A percentile compares a stretch with the other conserved stretches of the same genome.
Conservation (phyloP, 805 yeast species). For the Candida morakotiae region DNA sequence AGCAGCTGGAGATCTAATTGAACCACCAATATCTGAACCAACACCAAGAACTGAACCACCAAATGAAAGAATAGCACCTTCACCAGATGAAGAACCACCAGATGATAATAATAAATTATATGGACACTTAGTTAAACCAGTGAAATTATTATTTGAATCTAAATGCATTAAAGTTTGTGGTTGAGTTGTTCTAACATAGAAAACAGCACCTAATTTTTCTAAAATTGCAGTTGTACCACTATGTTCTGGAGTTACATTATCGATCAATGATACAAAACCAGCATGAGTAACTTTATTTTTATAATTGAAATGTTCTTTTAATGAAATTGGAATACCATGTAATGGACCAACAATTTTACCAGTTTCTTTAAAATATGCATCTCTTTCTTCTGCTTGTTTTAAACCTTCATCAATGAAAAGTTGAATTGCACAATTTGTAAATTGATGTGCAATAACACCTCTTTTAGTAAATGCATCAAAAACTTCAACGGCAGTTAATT, state of each 20-base stretch:
- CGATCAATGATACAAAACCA: conserved; percentile 33
- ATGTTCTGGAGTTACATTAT: conserved; percentile 25
- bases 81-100: conserved; percentile 45
- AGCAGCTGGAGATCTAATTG: conserved; percentile 42
- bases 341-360: conserved; percentile 59
- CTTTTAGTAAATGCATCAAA: conserved; percentile 41
- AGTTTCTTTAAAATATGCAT: conserved; percentile 41
- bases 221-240: conserved; percentile 30
- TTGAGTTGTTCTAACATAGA: conserved; percentile 42
- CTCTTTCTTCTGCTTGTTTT: conserved; percentile 51
- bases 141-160: conserved; percentile 37
- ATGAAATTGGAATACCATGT: conserved; percentile 64
- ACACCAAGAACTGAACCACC: conserved; percentile 39
- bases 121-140: conserved; percentile 34
- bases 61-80: conserved; percentile 39
- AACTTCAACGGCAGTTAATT: conserved; percentile 32
- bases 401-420: conserved; percentile 57
- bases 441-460: conserved; percentile 41
- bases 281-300: conserved; percentile 34
- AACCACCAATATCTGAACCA: conserved; percentile 43
- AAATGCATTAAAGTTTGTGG: conserved; percentile 46
- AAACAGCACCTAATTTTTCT: conserved; percentile 40
- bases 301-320: conserved; percentile 47
- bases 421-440: conserved; percentile 41
- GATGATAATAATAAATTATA: conserved; percentile 33